phyloP scores from a whole-genome alignment of 169 alveolate species.

The Sarcocystis neurona region DNA sequence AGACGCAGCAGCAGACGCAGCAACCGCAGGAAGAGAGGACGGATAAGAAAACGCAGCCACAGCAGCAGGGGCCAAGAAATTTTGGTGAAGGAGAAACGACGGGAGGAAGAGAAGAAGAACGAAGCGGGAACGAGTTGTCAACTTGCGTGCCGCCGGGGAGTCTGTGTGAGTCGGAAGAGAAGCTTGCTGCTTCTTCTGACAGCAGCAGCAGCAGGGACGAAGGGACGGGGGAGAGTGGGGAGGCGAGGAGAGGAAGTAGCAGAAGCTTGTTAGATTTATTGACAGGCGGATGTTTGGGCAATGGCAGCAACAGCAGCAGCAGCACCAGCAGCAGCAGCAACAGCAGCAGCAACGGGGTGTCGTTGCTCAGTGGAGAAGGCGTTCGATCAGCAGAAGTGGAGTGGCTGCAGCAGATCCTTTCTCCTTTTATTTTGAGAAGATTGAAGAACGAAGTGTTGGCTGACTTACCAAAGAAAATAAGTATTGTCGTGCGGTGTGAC shows the following conservation, averaged over 20 bases:
- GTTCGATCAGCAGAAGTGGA: conserved; percentile 66
- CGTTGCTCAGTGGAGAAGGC: conserved; percentile 17
- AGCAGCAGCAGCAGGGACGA: not conserved
- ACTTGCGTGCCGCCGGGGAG: no score
- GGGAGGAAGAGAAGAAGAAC: no score
- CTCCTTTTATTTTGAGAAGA: conserved; percentile 88
- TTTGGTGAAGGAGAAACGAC: no score
- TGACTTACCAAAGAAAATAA: conserved; percentile 82
- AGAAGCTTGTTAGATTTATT: no score
- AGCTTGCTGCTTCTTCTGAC: not conserved
- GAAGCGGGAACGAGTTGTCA: no score
- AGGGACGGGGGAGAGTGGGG: not conserved
- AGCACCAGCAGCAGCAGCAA: not conserved
- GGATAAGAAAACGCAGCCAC: not conserved
- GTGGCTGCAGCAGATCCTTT: conserved; percentile 80
- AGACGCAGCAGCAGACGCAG: conserved; percentile 1
- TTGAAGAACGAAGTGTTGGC: conserved; percentile 82
- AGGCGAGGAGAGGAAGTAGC: no score
- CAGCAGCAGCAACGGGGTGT: conserved; percentile 12
- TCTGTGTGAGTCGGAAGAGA: no score
- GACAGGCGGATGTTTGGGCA: no score
- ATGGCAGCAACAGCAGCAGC: conserved; percentile 46
- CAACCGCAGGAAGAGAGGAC: not conserved
- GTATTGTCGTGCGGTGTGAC: conserved; percentile 59
- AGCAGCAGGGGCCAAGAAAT: not conserved